Conservation (phyloP, 805 yeast species). For the Yarrowia bubula region DNA sequence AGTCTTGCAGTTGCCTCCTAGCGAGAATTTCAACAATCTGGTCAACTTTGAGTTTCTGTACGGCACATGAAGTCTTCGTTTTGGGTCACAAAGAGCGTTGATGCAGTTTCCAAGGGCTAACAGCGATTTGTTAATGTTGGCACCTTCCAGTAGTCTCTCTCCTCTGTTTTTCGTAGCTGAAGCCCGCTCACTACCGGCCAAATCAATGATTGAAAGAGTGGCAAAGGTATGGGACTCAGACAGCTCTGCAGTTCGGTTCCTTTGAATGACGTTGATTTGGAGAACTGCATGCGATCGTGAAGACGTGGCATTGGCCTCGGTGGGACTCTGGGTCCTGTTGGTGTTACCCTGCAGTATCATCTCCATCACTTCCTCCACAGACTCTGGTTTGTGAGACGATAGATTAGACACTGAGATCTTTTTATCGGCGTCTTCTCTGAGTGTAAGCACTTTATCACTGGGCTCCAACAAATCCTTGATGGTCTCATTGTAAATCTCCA, state of each 20-base stretch:
- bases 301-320: conserved; percentile 86
- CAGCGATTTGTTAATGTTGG: conserved; percentile 84
- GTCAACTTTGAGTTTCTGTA: conserved; percentile 90
- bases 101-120: conserved; percentile 92
- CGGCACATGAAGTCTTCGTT: conserved; percentile 72
- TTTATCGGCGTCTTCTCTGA: conserved; percentile 69
- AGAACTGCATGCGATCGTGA: conserved; percentile 93
- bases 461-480: conserved; percentile 76
- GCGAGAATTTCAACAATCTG: conserved; percentile 76
- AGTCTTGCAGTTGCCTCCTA: conserved; percentile 93
- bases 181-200: conserved; percentile 96
- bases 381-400: conserved; percentile 56
- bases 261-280: conserved; percentile 70
- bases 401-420: conserved; percentile 71
- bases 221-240: conserved; percentile 70
- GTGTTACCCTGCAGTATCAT: conserved; percentile 67
- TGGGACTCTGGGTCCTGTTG: conserved; percentile 79
- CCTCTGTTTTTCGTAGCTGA: conserved; percentile 86
- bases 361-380: conserved; percentile 50
- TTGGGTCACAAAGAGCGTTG: conserved; percentile 79
- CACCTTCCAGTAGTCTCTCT: conserved; percentile 80
- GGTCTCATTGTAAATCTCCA: conserved; percentile 90
- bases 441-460: conserved; percentile 43
- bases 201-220: conserved; percentile 80
- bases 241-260: conserved; percentile 58